Percentiles rank a stretch among this genome's conserved stretches.
Conservation (phyloP, 2,329 filamentous ascomycete species). For the Colletotrichum sojae region DNA sequence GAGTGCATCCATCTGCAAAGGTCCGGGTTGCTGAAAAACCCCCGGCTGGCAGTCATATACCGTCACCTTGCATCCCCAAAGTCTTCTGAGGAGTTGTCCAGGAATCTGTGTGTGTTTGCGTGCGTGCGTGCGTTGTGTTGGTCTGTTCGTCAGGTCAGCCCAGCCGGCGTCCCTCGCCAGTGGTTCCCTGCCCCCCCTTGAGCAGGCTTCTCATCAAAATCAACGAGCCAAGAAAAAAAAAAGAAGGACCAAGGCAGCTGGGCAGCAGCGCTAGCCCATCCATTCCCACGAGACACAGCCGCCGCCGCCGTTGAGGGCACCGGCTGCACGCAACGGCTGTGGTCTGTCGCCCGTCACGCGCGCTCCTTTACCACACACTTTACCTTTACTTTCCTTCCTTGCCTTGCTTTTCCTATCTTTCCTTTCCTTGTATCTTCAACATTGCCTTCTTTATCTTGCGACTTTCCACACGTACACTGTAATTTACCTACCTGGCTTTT, state of each 20-base stretch:
- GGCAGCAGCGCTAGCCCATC: slow-evolving; percentile 31
- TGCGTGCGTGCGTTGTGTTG: too few species aligned
- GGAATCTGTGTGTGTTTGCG: too few species aligned
- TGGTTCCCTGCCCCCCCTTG: slow-evolving; percentile 12
- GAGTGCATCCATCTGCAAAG: too few species aligned
- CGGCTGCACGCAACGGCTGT: slow-evolving; percentile 33
- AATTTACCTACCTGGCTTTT: background rate
- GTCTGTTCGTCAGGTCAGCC: too few species aligned
- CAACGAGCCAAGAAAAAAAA: slow-evolving; percentile 12
- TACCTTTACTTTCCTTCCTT: background rate
- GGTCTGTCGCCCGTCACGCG: slow-evolving; percentile 30
- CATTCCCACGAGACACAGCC: slow-evolving; percentile 38
- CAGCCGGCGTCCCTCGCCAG: background rate
- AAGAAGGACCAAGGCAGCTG: slow-evolving; percentile 20
- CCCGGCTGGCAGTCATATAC: too few species aligned
- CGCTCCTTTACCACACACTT: slow-evolving; percentile 24
- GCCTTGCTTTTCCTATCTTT: background rate
- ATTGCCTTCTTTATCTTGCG: background rate
- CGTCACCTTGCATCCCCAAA: too few species aligned
- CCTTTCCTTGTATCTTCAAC: background rate
- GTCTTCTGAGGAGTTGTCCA: background rate
- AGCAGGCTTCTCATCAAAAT: slow-evolving; percentile 10
- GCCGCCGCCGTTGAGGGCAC: slow-evolving; percentile 37
- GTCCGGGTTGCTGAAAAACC: too few species aligned
- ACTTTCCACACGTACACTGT: slow-evolving; percentile 3